These are phyloP conservation scores for Skeletonema marinoi DNA, from an alignment of 108 stramenopile species.

Conservation along the genomic window DNA sequence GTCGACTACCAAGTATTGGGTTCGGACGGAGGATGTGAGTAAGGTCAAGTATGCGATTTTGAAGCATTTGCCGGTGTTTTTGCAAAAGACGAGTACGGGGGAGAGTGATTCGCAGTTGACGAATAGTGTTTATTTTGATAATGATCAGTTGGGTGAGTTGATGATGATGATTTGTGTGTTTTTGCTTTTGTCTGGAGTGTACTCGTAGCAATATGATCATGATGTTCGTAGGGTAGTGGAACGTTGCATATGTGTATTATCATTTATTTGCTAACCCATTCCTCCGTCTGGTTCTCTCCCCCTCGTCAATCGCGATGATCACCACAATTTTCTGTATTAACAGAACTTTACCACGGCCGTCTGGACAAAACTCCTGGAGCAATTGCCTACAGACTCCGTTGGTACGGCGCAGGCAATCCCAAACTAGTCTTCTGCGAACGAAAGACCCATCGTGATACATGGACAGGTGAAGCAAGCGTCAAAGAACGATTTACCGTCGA, in stretches of 20 bases:
- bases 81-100: constrained; percentile 89
- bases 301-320: not conserved
- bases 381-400: constrained; percentile 92
- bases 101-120: constrained; percentile 95
- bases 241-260: too few relatives aligned
- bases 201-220: too few relatives aligned
- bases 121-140: constrained; percentile 92
- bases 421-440: constrained; percentile 94
- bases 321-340: not conserved
- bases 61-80: constrained; percentile 94
- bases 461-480: constrained; percentile 96
- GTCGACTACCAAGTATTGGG: constrained; percentile 97
- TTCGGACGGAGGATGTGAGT: constrained; percentile 93
- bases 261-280: not conserved
- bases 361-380: constrained; percentile 96
- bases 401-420: constrained; percentile 94
- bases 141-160: constrained; percentile 79
- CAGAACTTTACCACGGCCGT: constrained; percentile 94
- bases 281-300: not conserved
- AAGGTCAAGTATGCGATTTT: constrained; percentile 92
- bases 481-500: constrained; percentile 96
- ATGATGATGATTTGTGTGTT: not conserved
- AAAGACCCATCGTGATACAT: constrained; percentile 98
- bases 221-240: too few relatives aligned
- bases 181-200: too few relatives aligned